phyloP scores from a whole-genome alignment of 1,284 basidiomycete genomes.

The Moesziomyces sp. region DNA sequence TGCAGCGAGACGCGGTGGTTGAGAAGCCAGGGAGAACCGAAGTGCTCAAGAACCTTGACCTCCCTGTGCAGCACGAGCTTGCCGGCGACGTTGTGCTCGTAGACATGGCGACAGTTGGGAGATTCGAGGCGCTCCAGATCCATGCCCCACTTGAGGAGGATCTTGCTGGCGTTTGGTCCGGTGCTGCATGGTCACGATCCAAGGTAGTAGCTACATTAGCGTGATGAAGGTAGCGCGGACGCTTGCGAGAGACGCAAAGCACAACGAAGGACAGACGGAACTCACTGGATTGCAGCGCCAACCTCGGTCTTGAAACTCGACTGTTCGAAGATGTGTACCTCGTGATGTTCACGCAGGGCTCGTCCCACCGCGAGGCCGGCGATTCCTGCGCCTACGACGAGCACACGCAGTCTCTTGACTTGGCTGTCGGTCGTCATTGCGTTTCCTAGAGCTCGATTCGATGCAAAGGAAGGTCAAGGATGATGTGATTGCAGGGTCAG shows the following conservation, averaged over 20 bases:
- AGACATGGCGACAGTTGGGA: constrained; percentile 14
- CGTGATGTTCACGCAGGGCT: constrained; percentile 6
- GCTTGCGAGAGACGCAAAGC: neutral
- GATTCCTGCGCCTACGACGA: constrained; percentile 20
- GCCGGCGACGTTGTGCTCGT: constrained; percentile 17
- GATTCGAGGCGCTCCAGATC: constrained; percentile 17
- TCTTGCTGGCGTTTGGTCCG: constrained; percentile 17
- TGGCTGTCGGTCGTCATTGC: constrained; percentile 6
- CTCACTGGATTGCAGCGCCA: constrained; percentile 19
- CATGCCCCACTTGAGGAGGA: constrained; percentile 23
- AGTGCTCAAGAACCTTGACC: constrained; percentile 28
- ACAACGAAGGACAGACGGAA: neutral
- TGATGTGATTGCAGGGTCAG: too few species aligned
- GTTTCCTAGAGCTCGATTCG: neutral
- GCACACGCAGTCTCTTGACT: constrained; percentile 7
- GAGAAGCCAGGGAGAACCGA: constrained; percentile 56
- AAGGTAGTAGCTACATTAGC: too few species aligned
- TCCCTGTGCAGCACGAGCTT: constrained; percentile 12
- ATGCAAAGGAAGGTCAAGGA: neutral
- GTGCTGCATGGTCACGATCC: constrained; percentile 2
- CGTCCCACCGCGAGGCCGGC: constrained; percentile 13
- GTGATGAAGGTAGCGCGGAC: neutral
- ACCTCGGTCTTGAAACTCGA: constrained; percentile 16
- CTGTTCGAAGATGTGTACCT: constrained; percentile 9
- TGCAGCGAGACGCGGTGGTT: constrained; percentile 66